Percentiles rank a stretch among this genome's conserved stretches.
phyloP scores from a whole-genome alignment of 257 asterid genomes.

The Nicotiana knightiana region DNA sequence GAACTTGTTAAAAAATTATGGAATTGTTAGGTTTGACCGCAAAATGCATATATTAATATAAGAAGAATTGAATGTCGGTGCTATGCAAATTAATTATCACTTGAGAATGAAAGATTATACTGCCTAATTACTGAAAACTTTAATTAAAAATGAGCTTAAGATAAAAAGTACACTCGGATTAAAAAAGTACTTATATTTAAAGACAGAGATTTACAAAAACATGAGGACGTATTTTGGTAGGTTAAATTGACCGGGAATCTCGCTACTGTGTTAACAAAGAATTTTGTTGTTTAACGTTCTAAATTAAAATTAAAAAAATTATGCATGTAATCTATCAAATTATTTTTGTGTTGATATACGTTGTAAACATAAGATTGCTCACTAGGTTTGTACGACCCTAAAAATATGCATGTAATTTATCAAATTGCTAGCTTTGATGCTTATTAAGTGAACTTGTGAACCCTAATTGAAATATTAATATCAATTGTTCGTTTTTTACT shows the following conservation, averaged over 20 bases:
- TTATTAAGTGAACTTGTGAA: conserved; percentile 17
- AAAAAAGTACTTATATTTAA: background rate
- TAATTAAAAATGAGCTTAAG: background rate
- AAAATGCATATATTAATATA: background rate
- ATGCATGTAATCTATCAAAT: background rate
- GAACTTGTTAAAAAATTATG: background rate
- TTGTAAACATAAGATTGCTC: background rate
- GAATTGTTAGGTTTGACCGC: background rate
- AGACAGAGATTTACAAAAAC: conserved; percentile 35
- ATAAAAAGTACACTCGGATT: background rate
- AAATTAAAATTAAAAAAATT: background rate
- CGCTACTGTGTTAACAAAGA: conserved; percentile 47
- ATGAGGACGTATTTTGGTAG: conserved; percentile 24
- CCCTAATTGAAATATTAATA: background rate
- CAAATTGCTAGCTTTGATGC: conserved; percentile 12
- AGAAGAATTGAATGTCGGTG: conserved; percentile 11
- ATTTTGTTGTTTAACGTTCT: conserved; percentile 33
- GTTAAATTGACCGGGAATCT: conserved; percentile 61
- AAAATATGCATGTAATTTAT: background rate
- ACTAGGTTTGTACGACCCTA: conserved; percentile 9
- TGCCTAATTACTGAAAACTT: background rate
- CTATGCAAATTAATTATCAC: background rate
- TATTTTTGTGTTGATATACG: background rate
- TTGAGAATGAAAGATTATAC: background rate
- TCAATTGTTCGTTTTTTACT: background rate